phyloP scores from a whole-genome alignment of 371 early-diverging fungal species.

The Syncephalastrum sp. region DNA sequence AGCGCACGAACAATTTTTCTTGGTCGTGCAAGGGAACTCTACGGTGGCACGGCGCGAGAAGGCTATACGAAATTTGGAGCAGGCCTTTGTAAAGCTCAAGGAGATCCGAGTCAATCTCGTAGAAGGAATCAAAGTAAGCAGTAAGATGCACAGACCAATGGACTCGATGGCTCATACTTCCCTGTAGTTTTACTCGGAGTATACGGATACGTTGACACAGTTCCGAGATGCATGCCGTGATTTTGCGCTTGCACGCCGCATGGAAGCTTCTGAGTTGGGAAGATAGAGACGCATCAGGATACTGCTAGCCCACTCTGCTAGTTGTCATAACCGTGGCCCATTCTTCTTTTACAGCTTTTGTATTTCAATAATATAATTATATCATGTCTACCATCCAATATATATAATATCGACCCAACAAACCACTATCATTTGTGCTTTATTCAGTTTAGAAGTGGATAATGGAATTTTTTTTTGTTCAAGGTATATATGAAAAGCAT shows the following conservation, averaged over 20 bases:
- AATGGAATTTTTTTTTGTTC: no score
- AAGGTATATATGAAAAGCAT: no score
- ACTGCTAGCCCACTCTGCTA: no score
- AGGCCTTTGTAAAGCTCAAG: slow-evolving; percentile 63
- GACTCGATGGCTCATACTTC: slow-evolving; percentile 1
- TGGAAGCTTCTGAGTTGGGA: slow-evolving; percentile 65
- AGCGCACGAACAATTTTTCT: slow-evolving; percentile 61
- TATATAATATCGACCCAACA: no score
- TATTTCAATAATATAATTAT: no score
- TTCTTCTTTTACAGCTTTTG: no score
- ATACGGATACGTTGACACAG: slow-evolving; percentile 60
- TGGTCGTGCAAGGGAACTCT: slow-evolving; percentile 48
- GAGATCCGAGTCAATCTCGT: slow-evolving; percentile 65
- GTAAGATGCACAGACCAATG: background rate
- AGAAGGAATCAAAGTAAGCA: slow-evolving; percentile 60
- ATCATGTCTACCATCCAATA: no score
- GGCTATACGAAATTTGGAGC: slow-evolving; percentile 68
- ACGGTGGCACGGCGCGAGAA: slow-evolving; percentile 60
- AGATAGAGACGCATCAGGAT: slow-evolving; percentile 22
- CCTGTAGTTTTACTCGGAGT: slow-evolving; percentile 68
- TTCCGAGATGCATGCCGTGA: slow-evolving; percentile 66
- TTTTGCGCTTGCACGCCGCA: slow-evolving; percentile 65
- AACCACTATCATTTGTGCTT: no score
- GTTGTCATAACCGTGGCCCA: no score
- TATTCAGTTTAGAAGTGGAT: no score